Base-by-base conservation (phyloP, 129 eudicot species). In the Helianthus tuberosus region DNA sequence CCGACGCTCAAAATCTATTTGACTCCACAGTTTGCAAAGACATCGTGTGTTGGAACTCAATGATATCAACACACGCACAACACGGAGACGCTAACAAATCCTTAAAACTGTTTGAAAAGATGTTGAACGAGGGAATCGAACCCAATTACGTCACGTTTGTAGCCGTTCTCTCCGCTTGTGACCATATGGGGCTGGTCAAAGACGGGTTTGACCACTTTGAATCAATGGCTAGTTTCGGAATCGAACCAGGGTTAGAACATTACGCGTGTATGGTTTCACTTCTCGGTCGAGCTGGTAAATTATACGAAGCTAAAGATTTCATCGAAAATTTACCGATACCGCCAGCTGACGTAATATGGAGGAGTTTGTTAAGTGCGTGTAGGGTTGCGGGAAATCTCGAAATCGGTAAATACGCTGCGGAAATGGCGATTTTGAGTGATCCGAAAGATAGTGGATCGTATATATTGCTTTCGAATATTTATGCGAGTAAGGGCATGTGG, bases 81-180 rank as follows among this genome's bases (percentile, higher is more conserved):
- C 91, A 90, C 27, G 96, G 93, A 77, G 81, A 87, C 64, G 93
- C 89, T 10, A 74, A 85, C 62, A 73, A 83, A 77, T 91, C 93
- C 76, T 84, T 90, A 68, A 44, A 67, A 5, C 13, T 81, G 38
- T 90, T 84, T 20, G 71, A 83, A 66, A 62, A 27, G 68, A 83
- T 90, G 93, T 81, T 77, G 39, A 73, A 62, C 7, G 81, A 78
- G 29, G 85, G 86, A 51, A 61, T 79, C 32, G 58, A 57, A 35
- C 96, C 96, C 20, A 84, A 85, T 50, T 79, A 81, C 47, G 86
- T 87, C 62, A 87, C 91, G 0, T 87, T 85, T 80, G 81, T 88
- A 36, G 91, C 80, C 4, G 84, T 90, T 38, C 91, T 90, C n/a
- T 85, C 94, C 14, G 93, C 96, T n/a, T 90, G 96, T 75, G 84